These are phyloP conservation scores for Phlebiopsis flavidoalba DNA, from an alignment of 768 basidiomycete genomes.

Conservation along the genomic window DNA sequence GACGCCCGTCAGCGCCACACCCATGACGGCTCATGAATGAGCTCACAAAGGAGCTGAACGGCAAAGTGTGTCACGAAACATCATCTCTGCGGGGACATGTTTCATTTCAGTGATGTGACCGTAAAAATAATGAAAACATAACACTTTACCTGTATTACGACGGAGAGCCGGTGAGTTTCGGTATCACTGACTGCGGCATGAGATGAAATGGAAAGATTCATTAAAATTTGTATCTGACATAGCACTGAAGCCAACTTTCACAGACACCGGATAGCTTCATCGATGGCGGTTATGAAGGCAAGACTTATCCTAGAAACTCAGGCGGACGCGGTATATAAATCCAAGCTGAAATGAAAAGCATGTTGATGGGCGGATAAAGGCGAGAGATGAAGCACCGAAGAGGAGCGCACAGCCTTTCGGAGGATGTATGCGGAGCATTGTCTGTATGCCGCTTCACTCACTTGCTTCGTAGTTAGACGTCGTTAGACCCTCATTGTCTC, in stretches of 20 bases:
- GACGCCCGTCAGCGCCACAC: not conserved
- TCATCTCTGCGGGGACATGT: not conserved
- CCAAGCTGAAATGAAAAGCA: not conserved
- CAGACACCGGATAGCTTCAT: not conserved
- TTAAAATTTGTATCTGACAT: not conserved
- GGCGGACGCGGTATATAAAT: not conserved
- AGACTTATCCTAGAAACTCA: not conserved
- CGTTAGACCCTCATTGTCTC: slow-evolving; percentile 3
- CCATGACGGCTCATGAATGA: not conserved
- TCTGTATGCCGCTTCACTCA: slow-evolving; percentile 4
- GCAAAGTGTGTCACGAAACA: not conserved
- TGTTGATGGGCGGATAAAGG: not conserved
- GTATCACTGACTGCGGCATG: not conserved
- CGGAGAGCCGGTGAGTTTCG: not conserved
- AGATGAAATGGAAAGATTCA: not conserved
- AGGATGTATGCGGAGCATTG: not conserved
- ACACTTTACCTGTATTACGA: not conserved
- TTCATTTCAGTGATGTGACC: not conserved
- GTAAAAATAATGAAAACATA: not conserved
- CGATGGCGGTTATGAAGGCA: not conserved
- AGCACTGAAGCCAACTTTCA: not conserved
- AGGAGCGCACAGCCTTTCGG: not conserved
- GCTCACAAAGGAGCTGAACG: not conserved
- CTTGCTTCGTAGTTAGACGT: slow-evolving; percentile 5
- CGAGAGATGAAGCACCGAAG: not conserved